These are phyloP conservation scores for Diplodia sapinea DNA, from an alignment of 2,329 filamentous ascomycete genomes.

Conservation along the genomic window DNA sequence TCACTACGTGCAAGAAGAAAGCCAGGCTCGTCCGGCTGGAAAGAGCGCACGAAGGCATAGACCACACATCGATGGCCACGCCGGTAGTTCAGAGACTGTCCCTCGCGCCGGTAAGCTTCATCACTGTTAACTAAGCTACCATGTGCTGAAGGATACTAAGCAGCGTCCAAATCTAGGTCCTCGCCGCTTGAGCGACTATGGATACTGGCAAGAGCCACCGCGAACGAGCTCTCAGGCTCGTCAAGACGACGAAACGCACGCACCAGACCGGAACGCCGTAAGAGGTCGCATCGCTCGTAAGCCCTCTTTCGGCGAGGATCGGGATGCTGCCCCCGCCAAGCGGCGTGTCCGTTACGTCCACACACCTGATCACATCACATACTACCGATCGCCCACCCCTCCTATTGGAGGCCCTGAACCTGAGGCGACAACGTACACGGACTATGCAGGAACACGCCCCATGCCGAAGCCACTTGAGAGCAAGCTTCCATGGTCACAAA, in stretches of 20 bases:
- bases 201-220: conserved; percentile 24
- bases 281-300: conserved; percentile 10
- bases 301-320: neutral
- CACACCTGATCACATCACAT: conserved; percentile 19
- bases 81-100: neutral
- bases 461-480: neutral
- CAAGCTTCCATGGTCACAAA: conserved; percentile 7
- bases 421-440: neutral
- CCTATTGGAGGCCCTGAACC: neutral
- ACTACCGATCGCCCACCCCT: conserved; percentile 15
- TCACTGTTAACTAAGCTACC: neutral
- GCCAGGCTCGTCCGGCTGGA: neutral
- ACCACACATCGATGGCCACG: conserved; percentile 11
- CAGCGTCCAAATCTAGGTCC: neutral
- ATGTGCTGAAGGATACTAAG: conserved; percentile 18
- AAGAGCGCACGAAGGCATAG: neutral
- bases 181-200: conserved; percentile 24
- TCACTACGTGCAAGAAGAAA: neutral
- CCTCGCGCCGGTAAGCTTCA: neutral
- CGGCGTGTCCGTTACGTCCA: neutral
- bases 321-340: neutral
- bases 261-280: conserved; percentile 4
- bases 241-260: neutral
- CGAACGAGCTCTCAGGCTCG: neutral
- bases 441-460: conserved; percentile 3